Base-by-base conservation (phyloP, 2,329 filamentous ascomycete genomes). In the Aureobasidium leucospermi region DNA sequence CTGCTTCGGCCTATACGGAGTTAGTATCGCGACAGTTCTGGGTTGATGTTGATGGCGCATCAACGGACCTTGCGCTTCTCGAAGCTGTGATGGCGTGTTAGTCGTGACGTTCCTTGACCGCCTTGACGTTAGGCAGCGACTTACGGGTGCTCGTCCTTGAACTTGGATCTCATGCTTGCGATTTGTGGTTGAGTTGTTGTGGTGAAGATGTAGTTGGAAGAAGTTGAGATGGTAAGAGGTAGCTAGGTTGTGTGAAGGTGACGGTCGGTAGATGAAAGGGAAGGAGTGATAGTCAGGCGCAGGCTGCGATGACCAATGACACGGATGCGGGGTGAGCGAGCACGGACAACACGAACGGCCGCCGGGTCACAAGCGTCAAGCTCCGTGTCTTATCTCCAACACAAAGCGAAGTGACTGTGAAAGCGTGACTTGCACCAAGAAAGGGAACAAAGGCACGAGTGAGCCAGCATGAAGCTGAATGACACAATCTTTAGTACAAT, bases 81-180 rank as follows among this genome's bases (percentile, higher is more conserved):
- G 76, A 97, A 97, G 28, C 52, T 56, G 59, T 48, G 46, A 45
- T 29, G 51, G 28, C 19, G 38, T 29, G 59, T 61, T 58, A 61
- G 69, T 59, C 19, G 32, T 51, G 42, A 51, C 42, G 58, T 55
- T 43, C 55, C 61, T 48, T 61, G 59, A 58, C 51, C 59, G 59
- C 51, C 51, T 61, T 31, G 34, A 16, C 19, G 47, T n/a, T 29
- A 31, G 51, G 51, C 36, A 45, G 39, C 47, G 15, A 47, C 56
- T 58, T 61, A 58, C 70, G 90, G 91, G 78, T 97, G 94, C 85
- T 97, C 94, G 87, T 99, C 94, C 91, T 99, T 99, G 79, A 99
- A 99, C 86, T 97, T 97, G 83, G 90, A 96, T 75, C 92, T 89
- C 91, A 96, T 96, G 67, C 73, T 90, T 82, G 73, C 72, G 73